phyloP scores from a whole-genome alignment of 139 green algal species.

The Chlamydomonas sp. region DNA sequence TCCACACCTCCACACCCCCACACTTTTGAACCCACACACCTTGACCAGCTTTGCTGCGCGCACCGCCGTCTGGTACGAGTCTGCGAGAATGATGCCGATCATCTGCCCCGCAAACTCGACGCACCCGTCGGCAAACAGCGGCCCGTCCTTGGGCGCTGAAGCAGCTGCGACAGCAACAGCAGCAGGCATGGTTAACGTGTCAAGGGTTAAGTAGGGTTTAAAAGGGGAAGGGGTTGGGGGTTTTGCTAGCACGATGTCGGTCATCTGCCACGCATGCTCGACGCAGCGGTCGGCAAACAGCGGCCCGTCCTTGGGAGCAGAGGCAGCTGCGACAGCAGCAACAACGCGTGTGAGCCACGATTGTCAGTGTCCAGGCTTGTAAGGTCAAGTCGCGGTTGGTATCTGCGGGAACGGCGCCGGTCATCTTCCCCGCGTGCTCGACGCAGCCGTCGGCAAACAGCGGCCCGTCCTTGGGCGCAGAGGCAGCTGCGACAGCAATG shows the following conservation, averaged over 20 bases:
- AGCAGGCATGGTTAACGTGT: too few relatives aligned
- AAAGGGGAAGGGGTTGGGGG: too few relatives aligned
- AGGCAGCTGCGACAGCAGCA: too few relatives aligned
- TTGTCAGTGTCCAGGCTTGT: too few relatives aligned
- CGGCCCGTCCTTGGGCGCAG: slow-evolving; percentile 6
- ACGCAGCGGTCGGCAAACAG: slow-evolving; percentile 9
- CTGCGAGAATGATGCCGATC: slow-evolving; percentile 16
- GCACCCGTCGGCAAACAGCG: slow-evolving; percentile 7
- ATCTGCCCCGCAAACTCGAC: slow-evolving; percentile 13
- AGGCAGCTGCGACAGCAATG: too few relatives aligned
- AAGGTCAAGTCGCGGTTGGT: too few relatives aligned
- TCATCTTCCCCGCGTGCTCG: slow-evolving; percentile 9
- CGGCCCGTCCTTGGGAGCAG: slow-evolving; percentile 6
- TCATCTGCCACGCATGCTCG: slow-evolving; percentile 8
- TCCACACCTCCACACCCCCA: too few relatives aligned
- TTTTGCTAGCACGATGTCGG: slow-evolving; percentile 15
- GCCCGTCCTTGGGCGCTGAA: slow-evolving; percentile 5
- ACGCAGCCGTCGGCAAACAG: slow-evolving; percentile 10
- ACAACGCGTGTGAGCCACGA: too few relatives aligned
- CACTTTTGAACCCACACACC: too few relatives aligned
- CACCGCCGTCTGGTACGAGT: neutral
- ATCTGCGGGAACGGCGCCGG: slow-evolving; percentile 13
- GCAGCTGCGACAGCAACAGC: too few relatives aligned
- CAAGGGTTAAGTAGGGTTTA: too few relatives aligned
- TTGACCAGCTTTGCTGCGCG: too few relatives aligned